Evolutionary conservation across 176 grass and related monocot genomes (phyloP).

Genomic region (Olyra latifolia): DNA sequence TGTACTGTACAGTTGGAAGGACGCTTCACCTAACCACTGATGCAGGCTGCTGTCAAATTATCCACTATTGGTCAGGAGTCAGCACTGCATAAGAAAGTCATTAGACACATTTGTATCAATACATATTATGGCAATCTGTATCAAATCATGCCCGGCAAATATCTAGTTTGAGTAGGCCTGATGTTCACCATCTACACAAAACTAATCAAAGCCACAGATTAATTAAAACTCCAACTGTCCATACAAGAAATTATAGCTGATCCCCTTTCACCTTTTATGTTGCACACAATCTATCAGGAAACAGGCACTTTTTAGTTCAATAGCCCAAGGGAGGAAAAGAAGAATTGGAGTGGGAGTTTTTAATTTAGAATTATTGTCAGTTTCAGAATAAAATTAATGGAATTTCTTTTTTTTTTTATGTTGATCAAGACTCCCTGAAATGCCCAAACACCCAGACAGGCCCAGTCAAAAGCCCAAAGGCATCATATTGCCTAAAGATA

Average conservation of each 20-base stretch:
- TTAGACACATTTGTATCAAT: neutral
- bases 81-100: constrained; percentile 41
- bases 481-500: neutral
- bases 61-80: constrained; percentile 58
- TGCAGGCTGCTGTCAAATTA: constrained; percentile 40
- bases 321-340: neutral
- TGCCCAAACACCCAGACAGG: neutral
- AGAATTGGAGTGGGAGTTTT: neutral
- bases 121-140: neutral
- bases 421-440: neutral
- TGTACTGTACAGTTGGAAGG: neutral
- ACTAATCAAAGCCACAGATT: neutral
- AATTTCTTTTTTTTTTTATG: neutral
- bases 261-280: neutral
- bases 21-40: constrained; percentile 25
- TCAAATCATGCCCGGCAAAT: neutral
- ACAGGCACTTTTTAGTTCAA: neutral
- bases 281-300: neutral
- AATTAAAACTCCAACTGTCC: neutral
- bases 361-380: constrained; percentile 2
- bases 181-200: neutral
- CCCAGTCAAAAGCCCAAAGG: neutral
- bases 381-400: neutral
- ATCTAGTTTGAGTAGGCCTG: neutral
- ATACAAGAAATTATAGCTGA: neutral